Evolutionary conservation across 371 early-diverging fungal genomes (phyloP), one percentile per base, ranked within the genome.

Genomic region (Rhizopus delemar): DNA sequence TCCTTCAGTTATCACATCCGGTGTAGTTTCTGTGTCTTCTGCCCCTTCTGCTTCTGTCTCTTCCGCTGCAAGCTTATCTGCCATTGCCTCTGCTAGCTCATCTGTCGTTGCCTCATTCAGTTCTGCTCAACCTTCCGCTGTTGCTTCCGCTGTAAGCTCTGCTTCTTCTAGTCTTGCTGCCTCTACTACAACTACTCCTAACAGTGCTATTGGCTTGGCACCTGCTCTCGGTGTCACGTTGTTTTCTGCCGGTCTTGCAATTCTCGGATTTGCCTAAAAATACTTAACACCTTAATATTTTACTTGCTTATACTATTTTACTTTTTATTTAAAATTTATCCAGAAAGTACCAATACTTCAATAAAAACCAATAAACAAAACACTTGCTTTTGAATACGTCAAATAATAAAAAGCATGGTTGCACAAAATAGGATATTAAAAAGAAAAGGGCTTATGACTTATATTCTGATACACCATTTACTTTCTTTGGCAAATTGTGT

Each of bases 181-280:
- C 41, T 53, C 50, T 50, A 8, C 50, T 46, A 41, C 41, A 22
- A 41, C 52, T 15, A 33, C 41, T 13, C 13, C 52, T 13, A 45
- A 28, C 13, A 43, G 3, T 15, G 43, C n/a, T 15, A 43, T 13
- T 5, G 15, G n/a, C 7, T 43, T 51, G 11, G 33, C 55, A 7
- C 41, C 63, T 53, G 34, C 53, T 22, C 33, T 63, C n/a, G 50
- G 56, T 13, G 2, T 63, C 8, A 53, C 63, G 13, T 32, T 53
- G 16, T 45, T 63, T 33, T 53, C 53, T 38, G 57, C 33, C 28
- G 57, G 53, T 13, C 34, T 53, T 53, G 53, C 53, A 5, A n/a
- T 43, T 11, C n/a, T 43, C 15, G 43, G 11, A 11, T 15, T 43
- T n/a, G 43, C 43, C n/a, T 43, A 43, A 43, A 22, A 22, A 22